Evolutionary conservation across 139 green algal genomes (phyloP), one percentile per base, ranked within the genome.

Genomic region (Zygnema cylindricum): DNA sequence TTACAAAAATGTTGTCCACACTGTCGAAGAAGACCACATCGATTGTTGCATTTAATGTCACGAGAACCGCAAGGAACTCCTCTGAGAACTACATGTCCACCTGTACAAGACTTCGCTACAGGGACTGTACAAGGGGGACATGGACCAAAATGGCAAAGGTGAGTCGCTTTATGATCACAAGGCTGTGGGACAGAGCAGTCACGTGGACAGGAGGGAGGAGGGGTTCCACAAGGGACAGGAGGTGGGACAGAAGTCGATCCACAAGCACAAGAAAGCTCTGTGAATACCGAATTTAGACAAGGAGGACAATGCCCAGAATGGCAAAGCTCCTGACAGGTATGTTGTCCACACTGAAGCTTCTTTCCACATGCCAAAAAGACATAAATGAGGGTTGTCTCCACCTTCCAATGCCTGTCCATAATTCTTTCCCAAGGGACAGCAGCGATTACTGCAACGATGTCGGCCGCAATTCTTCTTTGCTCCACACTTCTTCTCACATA

Each of bases 391-490:
- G 32, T 76, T 42, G 54, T 3, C 40, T 76, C 79, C 30, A 42
- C 3, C 21, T n/a, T 82, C 25, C 36, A 35, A 7, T 69, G 32
- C 1, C 32, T n/a, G n/a, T n/a, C n/a, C 36, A 41, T 16, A 7
- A 82, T 82, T 2, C 40, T 25, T 43, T 43, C 35, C 55, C 16
- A 54, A 43, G 16, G 89, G 32, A 40, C 85, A 92, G 69, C 86
- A 92, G n/a, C 39, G 69, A 39, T 41, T 55, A 39, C 35, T 75
- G 77, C 86, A 92, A 32, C 87, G 89, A 54, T 91, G 86, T 86
- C 86, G 69, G 25, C 77, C 86, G 49, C 86, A 91, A 87, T 57
- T 91, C 85, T 93, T 93, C 89, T 85, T 85, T 35, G 32, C 25
- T 16, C 78, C 89, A 57, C 86, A 91, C 41, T 88, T 91, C 33